Base-by-base conservation (phyloP, 805 yeast genomes). In the Priceomyces medius region DNA sequence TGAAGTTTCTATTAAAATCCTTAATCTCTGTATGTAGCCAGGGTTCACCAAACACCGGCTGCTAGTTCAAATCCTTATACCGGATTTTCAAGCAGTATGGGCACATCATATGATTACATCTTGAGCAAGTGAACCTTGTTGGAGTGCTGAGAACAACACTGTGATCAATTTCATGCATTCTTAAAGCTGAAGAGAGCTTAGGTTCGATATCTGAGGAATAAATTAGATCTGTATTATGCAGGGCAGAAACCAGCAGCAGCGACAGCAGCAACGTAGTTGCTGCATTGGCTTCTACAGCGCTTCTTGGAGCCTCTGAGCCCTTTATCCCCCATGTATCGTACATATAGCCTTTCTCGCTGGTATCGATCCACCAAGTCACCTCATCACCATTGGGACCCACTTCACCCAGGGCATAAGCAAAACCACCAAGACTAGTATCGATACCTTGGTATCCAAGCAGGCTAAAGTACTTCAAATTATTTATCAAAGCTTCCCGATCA, bases 71-170 rank as follows among this genome's bases (percentile, higher is more conserved):
- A 42, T 66, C 71, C 42, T 55, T 56, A 29, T 59, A 47, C 23
- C 73, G 55, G 19, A 65, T 49, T 41, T 67, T 67, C 14, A 59
- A 56, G 40, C 72, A 66, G 46, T 67, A 66, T 1, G 73, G 73
- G 37, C 73, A 67, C 73, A 67, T 67, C 71, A 67, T 65, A 44
- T 67, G 73, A 38, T 55, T 47, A 42, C 73, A 67, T 3, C 72
- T 51, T 38, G 59, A 65, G 37, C 73, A 67, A 17, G 58, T 61
- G 46, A 61, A 67, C 23, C 73, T 44, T 5, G 64, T 59, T 1
- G 72, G 71, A 0, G 56, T 50, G 24, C 57, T 48, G 14, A 63
- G 43, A 26, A 62, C 41, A 9, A 61, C 48, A n/a, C n/a, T 35
- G n/a, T 55, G 45, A 9, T 45, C 43, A 14, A 37, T 31, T n/a